phyloP scores from a whole-genome alignment of 78 protist genomes.

The Anaeramoeba ignava region DNA sequence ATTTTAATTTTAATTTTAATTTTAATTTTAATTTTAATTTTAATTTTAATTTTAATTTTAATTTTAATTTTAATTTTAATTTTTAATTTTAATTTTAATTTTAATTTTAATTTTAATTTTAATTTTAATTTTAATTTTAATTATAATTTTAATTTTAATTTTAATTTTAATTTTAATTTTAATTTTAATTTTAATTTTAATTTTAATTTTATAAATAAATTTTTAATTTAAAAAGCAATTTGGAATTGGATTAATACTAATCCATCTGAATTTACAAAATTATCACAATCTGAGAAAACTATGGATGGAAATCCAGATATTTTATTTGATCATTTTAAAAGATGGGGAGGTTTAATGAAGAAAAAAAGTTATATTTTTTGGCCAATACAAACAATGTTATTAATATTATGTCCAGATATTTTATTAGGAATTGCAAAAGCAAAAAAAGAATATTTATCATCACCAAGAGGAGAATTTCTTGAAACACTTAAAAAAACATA shows the following conservation, averaged over 20 bases:
- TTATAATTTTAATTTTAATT: no score
- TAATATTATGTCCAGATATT: slow-evolving; percentile 42
- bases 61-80: no score
- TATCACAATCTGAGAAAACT: background rate
- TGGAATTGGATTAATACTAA: background rate
- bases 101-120: no score
- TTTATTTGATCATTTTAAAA: slow-evolving; percentile 29
- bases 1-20: no score
- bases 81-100: no score
- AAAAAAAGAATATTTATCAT: background rate
- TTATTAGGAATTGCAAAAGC: slow-evolving; percentile 11
- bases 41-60: no score
- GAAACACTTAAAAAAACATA: slow-evolving; percentile 21
- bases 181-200: no score
- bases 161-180: no score
- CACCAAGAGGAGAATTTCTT: slow-evolving; percentile 26
- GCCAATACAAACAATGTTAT: slow-evolving; percentile 43
- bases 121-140: no score
- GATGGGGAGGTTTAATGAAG: slow-evolving; percentile 27
- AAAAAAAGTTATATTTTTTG: slow-evolving; percentile 32
- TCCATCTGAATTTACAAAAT: background rate
- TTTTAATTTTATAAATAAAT: no score
- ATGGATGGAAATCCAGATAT: slow-evolving; percentile 17
- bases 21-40: no score
- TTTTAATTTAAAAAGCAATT: background rate